Base-by-base conservation (phyloP, 805 yeast species). In the Yamadazyma sp. region DNA sequence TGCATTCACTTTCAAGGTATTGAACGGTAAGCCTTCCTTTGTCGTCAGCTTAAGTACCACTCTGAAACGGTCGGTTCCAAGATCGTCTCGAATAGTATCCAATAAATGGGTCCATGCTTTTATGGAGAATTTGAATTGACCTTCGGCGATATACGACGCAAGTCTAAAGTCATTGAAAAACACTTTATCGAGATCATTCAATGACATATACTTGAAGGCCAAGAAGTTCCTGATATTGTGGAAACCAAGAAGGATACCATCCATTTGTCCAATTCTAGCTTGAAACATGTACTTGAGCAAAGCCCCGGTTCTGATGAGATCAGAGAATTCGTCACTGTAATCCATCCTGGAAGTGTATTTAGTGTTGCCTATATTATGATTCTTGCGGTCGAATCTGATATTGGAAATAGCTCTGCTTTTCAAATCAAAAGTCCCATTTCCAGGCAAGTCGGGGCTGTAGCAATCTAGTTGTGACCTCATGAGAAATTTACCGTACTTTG, bases 221-320 rank as follows among this genome's bases (percentile, higher is more conserved):
- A 91, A 87, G 49, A 90, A 75, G 32, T 79, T 67, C 20, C 77
- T 70, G 35, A 88, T 74, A 57, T 90, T 91, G 59, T 91, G 99
- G 58, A 82, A 91, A 0, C 96, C 96, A 11, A 91, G 71, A 49
- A 86, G 88, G 2, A 93, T 87, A 5, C 99, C 99, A 60, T 90
- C 97, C 98, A 93, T 91, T 50, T 84, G 80, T 3, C 98, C 99
- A 28, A 91, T 84, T 45, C 97, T 71, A 0, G 96, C 98, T 59
- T 93, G 98, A 47, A 91, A 69, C 2, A 85, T 75, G 54, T 91
- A 91, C 61, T 91, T 91, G 49, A 91, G 65, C 61, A 91, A 62
- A 0, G 93, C 82, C 2, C 70, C 71, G 2, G 91, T 76, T 41
- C 85, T 65, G 12, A 82, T 75, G 50, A 91, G 71, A 52, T 91